Evolutionary conservation across 2,329 filamentous ascomycete species (phyloP).

Genomic region (Diaporthe nobilis): DNA sequence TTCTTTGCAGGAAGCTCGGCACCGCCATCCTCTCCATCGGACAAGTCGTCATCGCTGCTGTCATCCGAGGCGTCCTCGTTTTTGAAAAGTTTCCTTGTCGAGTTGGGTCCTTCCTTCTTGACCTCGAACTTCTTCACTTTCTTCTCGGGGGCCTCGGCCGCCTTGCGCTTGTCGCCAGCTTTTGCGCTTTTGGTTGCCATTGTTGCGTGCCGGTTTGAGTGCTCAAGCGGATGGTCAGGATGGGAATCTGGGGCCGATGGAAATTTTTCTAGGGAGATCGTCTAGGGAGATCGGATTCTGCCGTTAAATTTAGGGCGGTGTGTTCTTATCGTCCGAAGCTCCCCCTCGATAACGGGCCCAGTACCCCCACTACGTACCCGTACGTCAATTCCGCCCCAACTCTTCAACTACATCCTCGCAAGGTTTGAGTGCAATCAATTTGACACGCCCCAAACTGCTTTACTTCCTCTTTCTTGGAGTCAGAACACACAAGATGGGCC

Average conservation of each 20-base stretch:
- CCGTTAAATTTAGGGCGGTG: constrained; percentile 34
- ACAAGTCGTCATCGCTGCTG: constrained; percentile 55
- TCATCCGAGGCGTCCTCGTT: constrained; percentile 54
- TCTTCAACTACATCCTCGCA: background rate
- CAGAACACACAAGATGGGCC: constrained; percentile 61
- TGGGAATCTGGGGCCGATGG: constrained; percentile 9
- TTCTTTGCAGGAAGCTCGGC: constrained; percentile 59
- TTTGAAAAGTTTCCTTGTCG: constrained; percentile 51
- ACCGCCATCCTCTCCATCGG: constrained; percentile 69
- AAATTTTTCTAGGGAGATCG: constrained; percentile 36
- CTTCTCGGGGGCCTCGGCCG: constrained; percentile 59
- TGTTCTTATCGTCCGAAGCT: background rate
- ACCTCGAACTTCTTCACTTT: constrained; percentile 55
- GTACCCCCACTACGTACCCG: constrained; percentile 18
- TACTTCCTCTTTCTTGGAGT: background rate
- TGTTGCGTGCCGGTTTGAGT: constrained; percentile 38
- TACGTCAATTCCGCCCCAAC: constrained; percentile 5
- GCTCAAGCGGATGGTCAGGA: background rate
- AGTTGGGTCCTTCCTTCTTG: constrained; percentile 66
- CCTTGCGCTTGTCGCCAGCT: constrained; percentile 71
- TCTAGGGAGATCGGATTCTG: constrained; percentile 34
- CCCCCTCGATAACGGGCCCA: constrained; percentile 33
- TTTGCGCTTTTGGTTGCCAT: constrained; percentile 66
- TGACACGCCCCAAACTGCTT: background rate
- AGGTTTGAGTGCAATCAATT: background rate